Base-by-base conservation (phyloP, 768 basidiomycete species). In the Termitomyces sp. region DNA sequence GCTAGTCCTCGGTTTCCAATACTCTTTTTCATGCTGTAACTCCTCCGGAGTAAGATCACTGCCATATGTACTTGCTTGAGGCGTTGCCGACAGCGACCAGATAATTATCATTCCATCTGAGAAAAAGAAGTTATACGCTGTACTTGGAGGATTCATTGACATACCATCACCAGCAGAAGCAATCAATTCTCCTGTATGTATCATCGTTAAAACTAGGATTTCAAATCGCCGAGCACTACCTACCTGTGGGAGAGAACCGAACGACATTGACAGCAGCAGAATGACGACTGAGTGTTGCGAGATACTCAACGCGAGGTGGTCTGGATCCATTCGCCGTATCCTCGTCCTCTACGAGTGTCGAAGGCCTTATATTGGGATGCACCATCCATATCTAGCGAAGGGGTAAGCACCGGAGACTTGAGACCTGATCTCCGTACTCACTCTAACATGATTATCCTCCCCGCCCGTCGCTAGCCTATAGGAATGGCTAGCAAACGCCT, bases 121-220 rank as follows among this genome's bases (percentile, higher is more conserved):
- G 53, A 51, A 35, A 24, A 34, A 51, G 54, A 58, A 50, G 55
- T 65, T 53, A 55, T 38, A 56, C 57, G 52, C 51, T 47, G 56
- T 47, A 41, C 42, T 45, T n/a, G 51, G 32, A 50, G n/a, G 30
- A 57, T 35, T 45, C 45, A 12, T 8, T 38, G 19, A 70, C 87
- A 64, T 68, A 95, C 95, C 95, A 76, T 99, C 97, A 50, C 97
- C 97, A 45, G 97, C 96, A 14, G 95, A 97, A 48, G 97, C 97
- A 65, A 99, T 85, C 32, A 86, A 73, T 65, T 96, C 93, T 45
- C 93, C 93, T 94, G 60, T 60, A 56, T 94, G 60, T 59, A 56
- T 53, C 50, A 32, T 43, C 55, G 37, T 32, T 34, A 42, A 44
- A 51, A 43, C 38, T 44, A 24, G 21, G 50, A 3, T n/a, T 19